Evolutionary conservation across 192 early-diverging fungal genomes (phyloP).

Genomic region (Allomyces javanicus): DNA sequence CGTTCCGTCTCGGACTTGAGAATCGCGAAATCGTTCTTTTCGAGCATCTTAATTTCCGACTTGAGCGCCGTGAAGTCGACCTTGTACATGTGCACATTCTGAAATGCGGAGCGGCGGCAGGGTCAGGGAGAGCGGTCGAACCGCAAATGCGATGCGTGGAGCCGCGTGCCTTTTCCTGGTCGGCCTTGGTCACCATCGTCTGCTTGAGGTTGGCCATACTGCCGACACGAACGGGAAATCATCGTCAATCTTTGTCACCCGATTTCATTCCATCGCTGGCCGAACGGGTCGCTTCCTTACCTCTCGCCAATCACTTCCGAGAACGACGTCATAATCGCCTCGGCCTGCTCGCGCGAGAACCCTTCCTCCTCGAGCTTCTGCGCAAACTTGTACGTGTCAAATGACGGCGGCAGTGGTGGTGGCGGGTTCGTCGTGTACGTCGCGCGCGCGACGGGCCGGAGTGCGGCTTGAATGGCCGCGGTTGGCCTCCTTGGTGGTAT

Average conservation of each 20-base stretch:
- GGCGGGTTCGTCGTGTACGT: background rate
- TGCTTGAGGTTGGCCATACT: constrained; percentile 38
- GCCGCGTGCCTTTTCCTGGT: constrained; percentile 46
- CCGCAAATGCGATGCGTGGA: too few species aligned
- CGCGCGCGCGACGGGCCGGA: too few species aligned
- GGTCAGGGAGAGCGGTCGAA: too few species aligned
- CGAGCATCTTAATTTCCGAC: constrained; percentile 67
- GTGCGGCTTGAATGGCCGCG: too few species aligned
- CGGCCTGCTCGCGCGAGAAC: constrained; percentile 43
- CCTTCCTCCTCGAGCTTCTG: constrained; percentile 50
- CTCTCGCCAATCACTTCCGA: constrained; percentile 49
- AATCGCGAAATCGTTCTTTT: constrained; percentile 71
- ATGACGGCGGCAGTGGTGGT: constrained; percentile 8
- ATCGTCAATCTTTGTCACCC: background rate
- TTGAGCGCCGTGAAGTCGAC: constrained; percentile 77
- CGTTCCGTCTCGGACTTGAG: constrained; percentile 66
- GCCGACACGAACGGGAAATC: constrained; percentile 5
- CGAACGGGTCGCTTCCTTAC: constrained; percentile 11
- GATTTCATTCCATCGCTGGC: too few species aligned
- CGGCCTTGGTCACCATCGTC: constrained; percentile 58
- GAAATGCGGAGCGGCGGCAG: background rate
- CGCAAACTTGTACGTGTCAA: constrained; percentile 67
- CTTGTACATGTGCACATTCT: constrained; percentile 65
- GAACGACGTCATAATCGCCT: constrained; percentile 54
- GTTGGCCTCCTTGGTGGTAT: too few species aligned